Evolutionary conservation across 2,329 filamentous ascomycete genomes (phyloP), one percentile per base, ranked within the genome.

Genomic region (Paramyrothecium roridum): DNA sequence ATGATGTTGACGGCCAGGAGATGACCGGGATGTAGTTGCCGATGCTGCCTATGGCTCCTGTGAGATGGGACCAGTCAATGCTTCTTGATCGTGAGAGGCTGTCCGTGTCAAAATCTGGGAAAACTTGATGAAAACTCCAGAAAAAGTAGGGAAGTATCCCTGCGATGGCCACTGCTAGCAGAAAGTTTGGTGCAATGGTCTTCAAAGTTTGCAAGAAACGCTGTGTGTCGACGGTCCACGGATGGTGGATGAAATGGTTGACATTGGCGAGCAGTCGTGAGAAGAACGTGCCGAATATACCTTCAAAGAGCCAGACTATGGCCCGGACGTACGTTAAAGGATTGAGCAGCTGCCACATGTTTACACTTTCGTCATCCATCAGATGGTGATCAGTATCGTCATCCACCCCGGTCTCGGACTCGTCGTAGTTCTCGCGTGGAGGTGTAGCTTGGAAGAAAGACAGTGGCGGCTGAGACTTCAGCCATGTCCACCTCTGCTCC

Each of bases 311-410:
- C 65, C 65, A 68, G 17, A 55, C 56, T 17, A 67, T 13, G 3
- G 60, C 58, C 19, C 64, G 54, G 1, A 71, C 7, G 30, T 73
- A 73, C 6, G 67, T 71, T 54, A 63, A 59, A 1, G 70, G 71
- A 26, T 71, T 64, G 3, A 71, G 50, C 3, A 72, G 56, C 19
- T 61, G 61, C 58, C 62, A 61, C 60, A 65, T 67, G 34, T 65
- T 55, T 20, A 54, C 51, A 13, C 55, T 57, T 3, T 43, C 37
- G 12, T 48, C 57, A 3, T 16, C 12, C 13, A 17, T 54, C 53
- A 43, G 12, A 4, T 54, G 57, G 8, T 59, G 54, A 17, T 55
- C 59, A 16, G 57, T 20, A 17, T 57, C 47, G 10, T 49, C 53
- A 3, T 61, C 55, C 1, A 56, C 51, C 1, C 57, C 49, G 33